Percentiles rank a stretch among this genome's conserved stretches.
Conservation (phyloP, 192 early-diverging fungal species). For the Spizellomyces punctatus region DNA sequence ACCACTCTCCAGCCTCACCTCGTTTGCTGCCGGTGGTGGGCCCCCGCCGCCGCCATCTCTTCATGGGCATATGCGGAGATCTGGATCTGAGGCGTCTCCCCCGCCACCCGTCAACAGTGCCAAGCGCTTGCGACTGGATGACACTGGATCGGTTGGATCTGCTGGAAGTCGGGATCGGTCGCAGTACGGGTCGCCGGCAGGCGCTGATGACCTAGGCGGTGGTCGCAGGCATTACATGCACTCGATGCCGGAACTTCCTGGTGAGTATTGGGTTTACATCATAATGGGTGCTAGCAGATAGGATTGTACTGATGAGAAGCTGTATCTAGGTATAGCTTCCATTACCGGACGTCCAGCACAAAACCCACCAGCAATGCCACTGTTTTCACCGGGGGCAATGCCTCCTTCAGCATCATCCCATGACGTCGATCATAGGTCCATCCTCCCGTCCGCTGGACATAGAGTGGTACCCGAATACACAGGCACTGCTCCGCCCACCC, state of each 20-base stretch:
- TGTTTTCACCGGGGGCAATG: neutral
- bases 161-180: neutral
- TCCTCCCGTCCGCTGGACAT: no score
- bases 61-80: neutral
- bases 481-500: no score
- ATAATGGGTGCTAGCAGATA: neutral
- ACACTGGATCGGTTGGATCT: neutral
- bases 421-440: no score
- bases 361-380: neutral
- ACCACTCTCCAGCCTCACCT: slow-evolving; percentile 23
- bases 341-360: neutral
- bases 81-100: neutral
- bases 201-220: neutral
- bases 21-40: neutral
- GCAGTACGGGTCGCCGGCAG: neutral
- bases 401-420: neutral
- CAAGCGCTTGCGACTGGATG: slow-evolving; percentile 25
- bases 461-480: no score
- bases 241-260: slow-evolving; percentile 24
- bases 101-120: neutral
- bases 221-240: slow-evolving; percentile 14
- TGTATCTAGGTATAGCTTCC: neutral
- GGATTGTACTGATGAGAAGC: neutral
- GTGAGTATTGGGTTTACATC: neutral
- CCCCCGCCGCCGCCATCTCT: slow-evolving; percentile 7